These are phyloP conservation scores for Microcyclosporella mali DNA, from an alignment of 2,329 filamentous ascomycete genomes.

Conservation along the genomic window DNA sequence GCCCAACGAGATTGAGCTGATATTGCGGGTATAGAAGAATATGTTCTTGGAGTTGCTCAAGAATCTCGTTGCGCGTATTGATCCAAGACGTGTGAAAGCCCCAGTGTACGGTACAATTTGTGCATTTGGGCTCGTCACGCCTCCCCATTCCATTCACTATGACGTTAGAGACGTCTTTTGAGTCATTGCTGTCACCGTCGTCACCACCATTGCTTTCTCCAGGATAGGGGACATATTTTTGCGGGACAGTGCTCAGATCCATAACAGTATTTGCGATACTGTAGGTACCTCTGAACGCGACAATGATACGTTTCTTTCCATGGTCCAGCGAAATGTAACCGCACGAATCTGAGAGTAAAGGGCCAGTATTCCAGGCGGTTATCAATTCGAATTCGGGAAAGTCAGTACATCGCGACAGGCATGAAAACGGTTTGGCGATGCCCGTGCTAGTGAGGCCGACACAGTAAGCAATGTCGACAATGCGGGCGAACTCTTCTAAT, in stretches of 20 bases:
- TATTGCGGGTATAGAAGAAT: constrained; percentile 61
- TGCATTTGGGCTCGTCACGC: constrained; percentile 52
- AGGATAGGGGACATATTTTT: constrained; percentile 85
- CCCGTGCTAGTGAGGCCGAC: constrained; percentile 80
- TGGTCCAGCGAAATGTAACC: constrained; percentile 92
- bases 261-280: constrained; percentile 86
- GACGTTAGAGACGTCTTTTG: constrained; percentile 11
- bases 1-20: constrained; percentile 72
- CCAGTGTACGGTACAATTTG: constrained; percentile 85
- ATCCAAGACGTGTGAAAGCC: constrained; percentile 85
- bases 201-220: constrained; percentile 36
- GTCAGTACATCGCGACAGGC: constrained; percentile 75
- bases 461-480: constrained; percentile 94
- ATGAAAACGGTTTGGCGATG: constrained; percentile 75
- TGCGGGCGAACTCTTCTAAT: constrained; percentile 78
- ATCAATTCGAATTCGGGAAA: constrained; percentile 75
- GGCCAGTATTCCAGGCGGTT: constrained; percentile 83
- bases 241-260: constrained; percentile 82
- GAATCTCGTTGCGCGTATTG: constrained; percentile 62
- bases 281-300: constrained; percentile 92
- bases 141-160: constrained; percentile 9
- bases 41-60: constrained; percentile 59
- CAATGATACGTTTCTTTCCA: constrained; percentile 59
- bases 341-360: constrained; percentile 80
- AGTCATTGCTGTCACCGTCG: constrained; percentile 25